phyloP scores from a whole-genome alignment of 345 rosid genomes.

The Laguncularia racemosa region DNA sequence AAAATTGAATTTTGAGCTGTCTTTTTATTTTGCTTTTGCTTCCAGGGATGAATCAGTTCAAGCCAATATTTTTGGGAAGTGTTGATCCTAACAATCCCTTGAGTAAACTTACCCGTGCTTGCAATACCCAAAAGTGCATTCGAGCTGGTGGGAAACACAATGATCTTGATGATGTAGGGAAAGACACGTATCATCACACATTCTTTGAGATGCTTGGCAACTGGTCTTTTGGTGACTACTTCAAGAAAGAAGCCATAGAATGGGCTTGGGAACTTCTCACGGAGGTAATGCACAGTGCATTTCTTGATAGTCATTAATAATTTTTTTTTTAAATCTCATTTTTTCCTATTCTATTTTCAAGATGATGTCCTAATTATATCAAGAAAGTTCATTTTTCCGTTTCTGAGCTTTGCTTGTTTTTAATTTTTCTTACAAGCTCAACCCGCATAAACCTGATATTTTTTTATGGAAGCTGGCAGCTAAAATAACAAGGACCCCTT shows the following conservation, averaged over 20 bases:
- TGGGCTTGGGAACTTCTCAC: constrained; percentile 99
- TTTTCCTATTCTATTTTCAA: background rate
- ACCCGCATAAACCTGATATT: too few species aligned
- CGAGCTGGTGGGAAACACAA: constrained; percentile 98
- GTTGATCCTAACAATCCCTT: constrained; percentile 75
- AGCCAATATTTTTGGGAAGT: constrained; percentile 87
- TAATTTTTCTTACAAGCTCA: too few species aligned
- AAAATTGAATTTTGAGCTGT: background rate
- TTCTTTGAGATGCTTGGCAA: constrained; percentile 99
- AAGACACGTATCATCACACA: constrained; percentile 98
- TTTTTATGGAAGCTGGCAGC: too few species aligned
- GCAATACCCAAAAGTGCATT: constrained; percentile 94
- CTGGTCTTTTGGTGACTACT: constrained; percentile 99
- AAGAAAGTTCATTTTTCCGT: background rate
- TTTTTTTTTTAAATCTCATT: background rate
- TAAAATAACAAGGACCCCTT: too few species aligned
- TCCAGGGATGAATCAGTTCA: constrained; percentile 93
- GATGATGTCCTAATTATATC: background rate
- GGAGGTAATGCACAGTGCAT: constrained; percentile 26
- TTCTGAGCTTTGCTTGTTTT: too few species aligned
- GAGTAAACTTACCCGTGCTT: constrained; percentile 71
- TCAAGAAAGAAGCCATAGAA: constrained; percentile 85
- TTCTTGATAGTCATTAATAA: background rate
- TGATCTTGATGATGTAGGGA: constrained; percentile 96
- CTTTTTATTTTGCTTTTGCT: constrained; percentile 4